These are phyloP conservation scores for Evernia prunastri DNA, from an alignment of 495 filamentous ascomycete genomes.

Conservation along the genomic window DNA sequence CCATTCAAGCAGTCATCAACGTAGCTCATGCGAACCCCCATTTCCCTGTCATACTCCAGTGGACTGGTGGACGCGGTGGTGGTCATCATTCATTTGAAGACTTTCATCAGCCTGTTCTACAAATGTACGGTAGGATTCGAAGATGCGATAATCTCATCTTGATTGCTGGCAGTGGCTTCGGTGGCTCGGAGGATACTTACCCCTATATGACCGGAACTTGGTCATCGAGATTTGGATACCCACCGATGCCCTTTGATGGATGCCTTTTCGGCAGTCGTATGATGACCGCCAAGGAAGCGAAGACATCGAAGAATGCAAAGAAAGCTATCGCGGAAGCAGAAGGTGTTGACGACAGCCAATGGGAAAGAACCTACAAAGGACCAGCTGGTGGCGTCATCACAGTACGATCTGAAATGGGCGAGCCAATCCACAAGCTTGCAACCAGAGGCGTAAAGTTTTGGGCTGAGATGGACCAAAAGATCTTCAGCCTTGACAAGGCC, in stretches of 20 bases:
- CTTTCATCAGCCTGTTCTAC: conserved; percentile 87
- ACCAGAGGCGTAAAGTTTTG: conserved; percentile 92
- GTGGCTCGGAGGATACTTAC: conserved; percentile 84
- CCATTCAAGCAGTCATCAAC: conserved; percentile 84
- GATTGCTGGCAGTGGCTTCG: conserved; percentile 87
- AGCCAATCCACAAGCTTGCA: conserved; percentile 97
- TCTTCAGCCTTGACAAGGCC: conserved; percentile 91
- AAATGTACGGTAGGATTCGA: conserved; percentile 81
- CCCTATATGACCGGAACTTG: conserved; percentile 86
- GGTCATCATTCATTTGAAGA: conserved; percentile 95
- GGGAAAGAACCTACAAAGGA: conserved; percentile 96
- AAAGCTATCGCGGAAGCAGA: conserved; percentile 88
- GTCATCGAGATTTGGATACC: conserved; percentile 79
- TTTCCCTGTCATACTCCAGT: conserved; percentile 87
- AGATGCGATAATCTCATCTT: conserved; percentile 79
- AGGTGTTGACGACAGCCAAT: conserved; percentile 79
- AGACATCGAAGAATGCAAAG: conserved; percentile 90
- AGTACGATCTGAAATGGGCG: conserved; percentile 97
- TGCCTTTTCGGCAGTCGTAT: conserved; percentile 84
- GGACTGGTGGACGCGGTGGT: conserved; percentile 91
- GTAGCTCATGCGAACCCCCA: conserved; percentile 84
- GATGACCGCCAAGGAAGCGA: conserved; percentile 92
- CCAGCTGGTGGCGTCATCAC: conserved; percentile 90
- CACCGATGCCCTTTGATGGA: conserved; percentile 91
- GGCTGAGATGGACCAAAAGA: conserved; percentile 97